A percentile compares a stretch with the other conserved stretches of the same genome.
These are phyloP conservation scores for Zasmidium angulare DNA, from an alignment of 2,329 filamentous ascomycete species.

Conservation along the genomic window DNA sequence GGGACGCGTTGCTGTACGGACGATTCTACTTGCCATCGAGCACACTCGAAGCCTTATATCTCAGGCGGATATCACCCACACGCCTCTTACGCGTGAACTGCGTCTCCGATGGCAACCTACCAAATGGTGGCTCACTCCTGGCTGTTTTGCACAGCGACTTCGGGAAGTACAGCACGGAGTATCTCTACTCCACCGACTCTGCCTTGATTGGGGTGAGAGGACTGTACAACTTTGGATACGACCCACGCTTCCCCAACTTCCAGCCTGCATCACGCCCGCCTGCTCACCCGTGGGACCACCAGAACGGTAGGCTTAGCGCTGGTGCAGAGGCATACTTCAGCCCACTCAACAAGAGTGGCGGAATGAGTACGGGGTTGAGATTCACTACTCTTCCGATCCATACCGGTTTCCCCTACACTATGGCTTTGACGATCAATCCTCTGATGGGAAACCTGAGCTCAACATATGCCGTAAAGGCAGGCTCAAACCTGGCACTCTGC, in stretches of 20 bases:
- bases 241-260: conserved; percentile 48
- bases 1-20: conserved; percentile 69
- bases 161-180: conserved; percentile 85
- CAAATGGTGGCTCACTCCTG: conserved; percentile 73
- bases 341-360: conserved; percentile 87
- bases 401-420: conserved; percentile 85
- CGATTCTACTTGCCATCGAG: conserved; percentile 80
- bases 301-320: conserved; percentile 81
- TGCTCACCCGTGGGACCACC: conserved; percentile 52
- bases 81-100: conserved; percentile 78
- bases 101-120: conserved; percentile 69
- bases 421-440: conserved; percentile 89
- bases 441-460: conserved; percentile 91
- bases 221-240: conserved; percentile 89
- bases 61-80: conserved; percentile 73
- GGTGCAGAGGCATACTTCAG: conserved; percentile 96
- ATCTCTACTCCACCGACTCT: conserved; percentile 88
- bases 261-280: conserved; percentile 23
- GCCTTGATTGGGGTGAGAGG: conserved; percentile 83
- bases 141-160: conserved; percentile 77
- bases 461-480: conserved; percentile 87
- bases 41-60: conserved; percentile 80
- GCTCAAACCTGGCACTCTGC: conserved; percentile 77
- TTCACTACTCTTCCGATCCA: conserved; percentile 84
- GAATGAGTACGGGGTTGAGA: conserved; percentile 81